Evolutionary conservation across 768 basidiomycete genomes (phyloP).

Genomic region (Xerocomellus dryophilus): DNA sequence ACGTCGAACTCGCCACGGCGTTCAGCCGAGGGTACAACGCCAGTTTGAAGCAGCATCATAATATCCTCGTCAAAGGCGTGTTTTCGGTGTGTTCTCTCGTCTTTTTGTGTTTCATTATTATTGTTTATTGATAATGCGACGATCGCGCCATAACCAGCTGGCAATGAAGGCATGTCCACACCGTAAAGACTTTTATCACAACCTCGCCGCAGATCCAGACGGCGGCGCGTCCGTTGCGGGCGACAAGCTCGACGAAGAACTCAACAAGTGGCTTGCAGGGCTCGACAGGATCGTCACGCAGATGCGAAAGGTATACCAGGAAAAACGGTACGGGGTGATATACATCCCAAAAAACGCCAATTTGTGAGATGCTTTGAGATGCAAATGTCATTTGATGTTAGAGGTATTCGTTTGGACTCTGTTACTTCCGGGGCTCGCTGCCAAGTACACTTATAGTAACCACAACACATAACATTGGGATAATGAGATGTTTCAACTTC

Average conservation of each 20-base stretch:
- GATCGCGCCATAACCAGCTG: conserved; percentile 27
- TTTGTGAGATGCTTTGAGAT: no score
- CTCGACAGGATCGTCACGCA: conserved; percentile 51
- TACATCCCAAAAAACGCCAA: background rate
- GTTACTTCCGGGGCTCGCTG: no score
- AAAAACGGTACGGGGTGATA: conserved; percentile 51
- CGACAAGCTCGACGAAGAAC: conserved; percentile 52
- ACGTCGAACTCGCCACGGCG: conserved; percentile 53
- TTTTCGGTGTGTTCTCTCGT: conserved; percentile 44
- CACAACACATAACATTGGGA: no score
- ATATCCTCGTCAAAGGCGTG: conserved; percentile 63
- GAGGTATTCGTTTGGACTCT: no score
- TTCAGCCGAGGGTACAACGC: conserved; percentile 80
- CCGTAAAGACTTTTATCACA: conserved; percentile 58
- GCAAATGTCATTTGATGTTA: no score
- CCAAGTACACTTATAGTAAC: no score
- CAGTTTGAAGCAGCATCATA: conserved; percentile 84
- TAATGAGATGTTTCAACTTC: no score
- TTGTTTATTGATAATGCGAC: background rate
- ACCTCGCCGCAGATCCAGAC: conserved; percentile 58
- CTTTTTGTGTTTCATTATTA: background rate
- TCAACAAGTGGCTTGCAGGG: conserved; percentile 58
- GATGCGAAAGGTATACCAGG: conserved; percentile 51
- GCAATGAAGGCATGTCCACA: conserved; percentile 61
- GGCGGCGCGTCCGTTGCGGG: conserved; percentile 42